Evolutionary conservation across 495 filamentous ascomycete species (phyloP), one percentile per base, ranked within the genome.

Genomic region (Aspergillus bertholletiae): DNA sequence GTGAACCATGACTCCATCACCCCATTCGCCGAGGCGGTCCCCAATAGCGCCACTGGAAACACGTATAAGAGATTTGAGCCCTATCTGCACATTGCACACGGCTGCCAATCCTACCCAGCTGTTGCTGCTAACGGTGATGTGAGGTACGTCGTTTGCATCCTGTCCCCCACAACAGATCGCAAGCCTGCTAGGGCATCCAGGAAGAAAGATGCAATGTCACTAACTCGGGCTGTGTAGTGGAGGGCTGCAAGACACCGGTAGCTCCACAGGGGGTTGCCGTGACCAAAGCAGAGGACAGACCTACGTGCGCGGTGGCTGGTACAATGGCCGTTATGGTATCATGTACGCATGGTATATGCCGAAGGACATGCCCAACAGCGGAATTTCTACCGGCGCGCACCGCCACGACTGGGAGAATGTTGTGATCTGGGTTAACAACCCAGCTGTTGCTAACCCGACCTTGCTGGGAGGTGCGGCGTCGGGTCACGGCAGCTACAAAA

Each of bases 311-410:
- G 50, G 50, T 5, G 50, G 50, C 13, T 52, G 50, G 50, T 20
- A 30, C 17, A 45, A 45, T 39, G 50, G 20, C 24, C 50, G 50
- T 24, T 52, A 52, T 34, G 50, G 50, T 8, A 52, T 52, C 50
- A 52, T 52, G 50, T 52, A 52, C 24, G 22, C 50, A 11, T 52
- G 50, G 50, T 52, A 52, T 18, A 52, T 52, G 50, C 50, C 50
- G 7, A 52, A 52, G 50, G 50, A 52, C 39, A 52, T 52, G 50
- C 39, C 50, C 20, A 44, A 15, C 39, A 32, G 23, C 37, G 50
- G 50, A 0, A 17, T 52, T 2, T 52, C 50, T 11, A 15, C 24
- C 3, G 50, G 50, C 5, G 50, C 50, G 3, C 50, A 52, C 50
- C 50, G 50, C 6, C 50, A 52, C 23, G 50, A 52, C 24, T 52